phyloP scores from a whole-genome alignment of 2,329 filamentous ascomycete genomes.

The Colletotrichum australisinense region DNA sequence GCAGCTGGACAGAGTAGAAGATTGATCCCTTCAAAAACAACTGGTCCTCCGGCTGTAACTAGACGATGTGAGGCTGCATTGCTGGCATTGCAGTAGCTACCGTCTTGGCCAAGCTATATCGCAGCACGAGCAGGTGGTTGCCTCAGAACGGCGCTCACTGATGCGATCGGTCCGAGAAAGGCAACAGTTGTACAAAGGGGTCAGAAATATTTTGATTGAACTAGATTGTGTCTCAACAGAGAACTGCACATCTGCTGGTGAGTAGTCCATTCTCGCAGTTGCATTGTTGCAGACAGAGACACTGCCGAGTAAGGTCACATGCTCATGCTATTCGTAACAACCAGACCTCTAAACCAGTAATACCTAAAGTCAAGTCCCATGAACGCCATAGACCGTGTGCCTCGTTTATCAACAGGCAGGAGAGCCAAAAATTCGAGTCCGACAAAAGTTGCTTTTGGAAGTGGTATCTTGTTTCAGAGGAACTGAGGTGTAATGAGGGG shows the following conservation, averaged over 20 bases:
- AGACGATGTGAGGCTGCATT: not conserved
- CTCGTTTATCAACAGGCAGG: slow-evolving; percentile 21
- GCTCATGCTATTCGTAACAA: slow-evolving; percentile 36
- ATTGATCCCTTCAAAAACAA: not conserved
- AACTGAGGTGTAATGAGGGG: not conserved
- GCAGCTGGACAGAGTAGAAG: not conserved
- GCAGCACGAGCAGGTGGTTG: not conserved
- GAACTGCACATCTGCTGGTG: not conserved
- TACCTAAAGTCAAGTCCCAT: slow-evolving; percentile 32
- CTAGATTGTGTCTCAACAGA: slow-evolving; percentile 19
- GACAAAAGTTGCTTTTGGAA: slow-evolving; percentile 36
- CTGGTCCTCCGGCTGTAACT: no score
- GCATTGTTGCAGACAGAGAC: slow-evolving; percentile 11
- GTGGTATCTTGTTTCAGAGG: slow-evolving; percentile 34
- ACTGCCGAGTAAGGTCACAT: slow-evolving; percentile 25
- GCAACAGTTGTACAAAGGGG: not conserved
- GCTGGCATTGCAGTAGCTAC: not conserved
- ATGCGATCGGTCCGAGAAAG: not conserved
- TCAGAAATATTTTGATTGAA: slow-evolving; percentile 31
- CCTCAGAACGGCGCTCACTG: not conserved
- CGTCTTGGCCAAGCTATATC: not conserved
- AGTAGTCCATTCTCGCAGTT: slow-evolving; percentile 17
- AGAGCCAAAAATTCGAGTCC: slow-evolving; percentile 35
- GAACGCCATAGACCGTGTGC: slow-evolving; percentile 36
- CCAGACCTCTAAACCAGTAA: slow-evolving; percentile 35